Base-by-base conservation (phyloP, 768 basidiomycete species). In the Leucosporidium yakuticum region DNA sequence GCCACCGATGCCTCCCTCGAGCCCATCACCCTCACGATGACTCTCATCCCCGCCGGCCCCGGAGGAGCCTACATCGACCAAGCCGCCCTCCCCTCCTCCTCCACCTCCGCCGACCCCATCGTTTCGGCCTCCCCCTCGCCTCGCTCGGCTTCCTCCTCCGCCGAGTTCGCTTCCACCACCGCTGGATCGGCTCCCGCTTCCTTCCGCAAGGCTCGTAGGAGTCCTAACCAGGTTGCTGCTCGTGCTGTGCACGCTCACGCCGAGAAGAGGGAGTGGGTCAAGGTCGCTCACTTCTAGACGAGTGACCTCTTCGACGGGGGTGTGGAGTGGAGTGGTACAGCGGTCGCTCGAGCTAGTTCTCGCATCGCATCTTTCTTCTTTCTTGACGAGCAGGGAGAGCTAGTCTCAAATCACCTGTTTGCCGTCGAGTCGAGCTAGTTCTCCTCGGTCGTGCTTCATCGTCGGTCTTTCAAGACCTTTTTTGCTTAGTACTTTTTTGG, bases 1-100 rank as follows among this genome's bases (percentile, higher is more conserved):
- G 8, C 39, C 39, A 44, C 39, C 8, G 39, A 9, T 15, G 39
- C 39, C 14, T 44, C 39, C 39, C 39, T 44, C 39, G 39, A 44
- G 39, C 39, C 39, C 39, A 44, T 44, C 39, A 44, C 39, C 39
- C 39, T 44, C 39, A 69, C 68, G 6, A 31, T 69, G 34, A 69
- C 68, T 4, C 60, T 69, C 32, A 60, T 65, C 50, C 60, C 68
- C n/a, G 32, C 54, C 1, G 68, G 63, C 17, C 11, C 47, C n/a
- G 29, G 63, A 39, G 69, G 69, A 34, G 64, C 49, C 14, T 62
- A 63, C 61, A 15, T 65, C 56, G 57, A 69, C 51, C 65, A 65
- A 44, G 39, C 39, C 39, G 6, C 3, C 39, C 6, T 44, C 14
- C 39, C 39, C 14, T 44, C 39, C 14, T 44, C 39, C 39, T 44